Conservation (phyloP, 495 filamentous ascomycete genomes). For the Podospora pseudoanserina region DNA sequence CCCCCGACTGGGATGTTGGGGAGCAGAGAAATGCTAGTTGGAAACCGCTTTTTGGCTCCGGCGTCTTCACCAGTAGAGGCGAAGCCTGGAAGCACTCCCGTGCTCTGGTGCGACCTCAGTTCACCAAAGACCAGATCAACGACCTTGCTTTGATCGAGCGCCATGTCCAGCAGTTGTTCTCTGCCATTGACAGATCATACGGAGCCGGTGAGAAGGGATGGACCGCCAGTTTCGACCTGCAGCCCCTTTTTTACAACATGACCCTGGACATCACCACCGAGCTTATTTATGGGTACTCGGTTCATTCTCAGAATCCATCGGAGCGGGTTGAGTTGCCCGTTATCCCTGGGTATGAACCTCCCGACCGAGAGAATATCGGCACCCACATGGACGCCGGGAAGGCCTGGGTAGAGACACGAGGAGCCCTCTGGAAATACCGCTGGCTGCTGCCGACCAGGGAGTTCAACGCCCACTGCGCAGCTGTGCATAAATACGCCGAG, state of each 20-base stretch:
- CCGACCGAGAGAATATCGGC: conserved; percentile 34
- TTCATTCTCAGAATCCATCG: conserved; percentile 31
- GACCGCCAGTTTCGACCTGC: conserved; percentile 51
- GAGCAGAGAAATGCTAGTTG: conserved; percentile 44
- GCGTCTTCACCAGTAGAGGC: conserved; percentile 70
- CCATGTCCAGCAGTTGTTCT: conserved; percentile 54
- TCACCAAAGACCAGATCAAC: conserved; percentile 56
- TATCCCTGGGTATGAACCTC: conserved; percentile 12
- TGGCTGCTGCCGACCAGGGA: conserved; percentile 44
- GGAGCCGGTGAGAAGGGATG: conserved; percentile 15
- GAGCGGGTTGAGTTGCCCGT: conserved; percentile 18
- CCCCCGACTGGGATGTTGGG: conserved; percentile 59
- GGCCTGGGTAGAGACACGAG: conserved; percentile 42
- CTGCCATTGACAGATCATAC: conserved; percentile 18
- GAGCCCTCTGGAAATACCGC: conserved; percentile 43
- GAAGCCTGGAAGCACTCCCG: conserved; percentile 62
- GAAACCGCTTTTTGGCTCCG: conserved; percentile 58
- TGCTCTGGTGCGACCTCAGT: conserved; percentile 61
- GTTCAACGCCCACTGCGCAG: conserved; percentile 43
- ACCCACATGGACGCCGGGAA: conserved; percentile 48
- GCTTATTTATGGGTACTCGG: conserved; percentile 64
- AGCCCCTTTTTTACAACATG: conserved; percentile 60
- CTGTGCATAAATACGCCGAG: conserved; percentile 50
- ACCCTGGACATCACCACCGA: conserved; percentile 70
- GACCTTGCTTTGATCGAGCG: conserved; percentile 58